Base-by-base conservation (phyloP, 106 monocot genomes). In the Allium cepa region DNA sequence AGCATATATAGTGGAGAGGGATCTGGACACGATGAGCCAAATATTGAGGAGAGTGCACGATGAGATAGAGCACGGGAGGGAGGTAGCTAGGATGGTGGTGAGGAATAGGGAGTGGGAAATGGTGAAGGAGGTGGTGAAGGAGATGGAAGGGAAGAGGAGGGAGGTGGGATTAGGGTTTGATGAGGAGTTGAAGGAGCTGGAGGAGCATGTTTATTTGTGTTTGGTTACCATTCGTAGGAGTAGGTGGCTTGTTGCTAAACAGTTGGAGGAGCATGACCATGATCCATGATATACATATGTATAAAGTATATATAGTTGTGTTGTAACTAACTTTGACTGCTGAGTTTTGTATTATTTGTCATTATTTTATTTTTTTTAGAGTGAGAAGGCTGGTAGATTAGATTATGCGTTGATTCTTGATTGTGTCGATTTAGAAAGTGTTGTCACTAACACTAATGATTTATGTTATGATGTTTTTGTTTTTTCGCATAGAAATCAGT, bases 171-270 rank as follows among this genome's bases (percentile, higher is more conserved):
- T 26, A 8, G 77, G 78, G 63, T 59, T 94, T 27, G 58, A 57
- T 50, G 87, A 79, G 69, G 76, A 77, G 66, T 50, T 95, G 57
- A 80, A 75, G 61, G 97, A 99, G 85, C 36, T 99, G 47, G 92
- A 92, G 71, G 87, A 90, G 72, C 97, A 92, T 56, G 82, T 92
- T 11, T 92, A 71, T 70, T 71, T 92, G 64, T 92, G 88, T 73
- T 62, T 97, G 76, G 70, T 87, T 22, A 92, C 86, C n/a, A 92
- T 92, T 18, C 84, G 86, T 53, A 67, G 87, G 28, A 84, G 79
- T 47, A 60, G 90, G 67, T 67, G 80, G 66, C 59, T 80, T 49
- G 79, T 90, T 6, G 81, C 70, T 4, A 10, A 49, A 8, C 49
- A 64, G 64, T 17, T 64, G n/a, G 11, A 4, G 64, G 64, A 64